Percentiles rank a stretch among this genome's conserved stretches.
phyloP scores from a whole-genome alignment of 140 eudicot species.

The Oenanthe javanica region DNA sequence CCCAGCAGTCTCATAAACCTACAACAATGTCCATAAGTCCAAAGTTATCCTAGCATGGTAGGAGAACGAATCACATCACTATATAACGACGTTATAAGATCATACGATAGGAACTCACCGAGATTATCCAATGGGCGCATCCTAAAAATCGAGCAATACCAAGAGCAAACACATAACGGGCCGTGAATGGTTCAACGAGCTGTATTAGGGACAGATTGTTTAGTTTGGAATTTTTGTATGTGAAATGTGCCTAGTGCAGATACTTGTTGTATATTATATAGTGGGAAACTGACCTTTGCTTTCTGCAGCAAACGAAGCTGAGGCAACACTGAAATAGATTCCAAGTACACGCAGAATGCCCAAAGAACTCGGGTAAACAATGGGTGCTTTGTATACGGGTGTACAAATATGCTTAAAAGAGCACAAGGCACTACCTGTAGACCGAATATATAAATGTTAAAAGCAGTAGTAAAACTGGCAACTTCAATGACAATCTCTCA shows the following conservation, averaged over 20 bases:
- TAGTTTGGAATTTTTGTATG: neutral
- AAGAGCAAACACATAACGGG: conserved; percentile 75
- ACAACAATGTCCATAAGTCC: neutral
- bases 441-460: neutral
- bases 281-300: conserved; percentile 45
- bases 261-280: neutral
- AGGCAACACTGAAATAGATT: conserved; percentile 79
- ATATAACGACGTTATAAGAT: neutral
- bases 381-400: conserved; percentile 46
- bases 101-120: conserved; percentile 29
- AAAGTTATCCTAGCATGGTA: neutral
- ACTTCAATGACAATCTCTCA: neutral
- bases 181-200: conserved; percentile 81
- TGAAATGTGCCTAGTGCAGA: neutral
- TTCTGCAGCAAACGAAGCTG: conserved; percentile 81
- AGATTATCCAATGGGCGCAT: conserved; percentile 85
- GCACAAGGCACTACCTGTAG: conserved; percentile 52
- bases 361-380: conserved; percentile 35
- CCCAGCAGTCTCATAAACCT: conserved; percentile 79
- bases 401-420: conserved; percentile 32
- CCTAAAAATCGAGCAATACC: conserved; percentile 83
- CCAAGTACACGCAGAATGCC: conserved; percentile 75
- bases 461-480: neutral
- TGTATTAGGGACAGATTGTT: conserved; percentile 17
- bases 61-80: neutral